Evolutionary conservation across 495 filamentous ascomycete species (phyloP), one percentile per base, ranked within the genome.

Genomic region (Xylaria castorea): DNA sequence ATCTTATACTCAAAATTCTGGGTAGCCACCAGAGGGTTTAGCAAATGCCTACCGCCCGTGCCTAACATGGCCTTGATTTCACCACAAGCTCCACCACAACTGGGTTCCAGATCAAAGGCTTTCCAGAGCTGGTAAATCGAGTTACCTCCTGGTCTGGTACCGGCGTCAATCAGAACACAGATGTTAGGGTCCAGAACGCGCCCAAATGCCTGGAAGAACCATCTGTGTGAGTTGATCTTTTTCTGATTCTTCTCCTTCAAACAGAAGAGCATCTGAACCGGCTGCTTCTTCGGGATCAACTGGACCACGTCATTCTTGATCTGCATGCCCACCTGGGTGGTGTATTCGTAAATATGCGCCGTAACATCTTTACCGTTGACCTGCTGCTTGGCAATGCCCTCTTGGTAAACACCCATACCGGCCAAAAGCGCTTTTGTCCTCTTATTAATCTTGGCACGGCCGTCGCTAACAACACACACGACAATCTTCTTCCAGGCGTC

Each of bases 1-100:
- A 99, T 97, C 86, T 99, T 99, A 85, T 99, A 99, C 85, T 99
- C 97, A 78, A 99, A 99, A 77, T 99, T 99, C 81, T 99, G 97
- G 5, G 94, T 94, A 3, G 97, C 97, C 14, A 99, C 93, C 22
- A 99, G 87, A 0, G 97, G 97, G 74, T 98, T 99, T 73, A 98
- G 74, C 65, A 99, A 86, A 76, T 97, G 93, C 83, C 92, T 97
- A 72, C 94, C 93, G 69, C 91, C 91, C n/a, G 87, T 84, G 20
- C 90, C 93, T 84, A 98, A 86, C 95, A 98, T 97, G 71, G 97
- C 96, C 84, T 98, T 98, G 83, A 99, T 99, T 82, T 99, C 97
- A 82, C 97, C 97, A 81, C 97, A 98, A 72, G 97, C 97, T 66
- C 97, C 97, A 65, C 91, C 97, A 78, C 96, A 98, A 89, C 94